A percentile compares a stretch with the other conserved stretches of the same genome.
These are phyloP conservation scores for Neopestalotiopsis rosae DNA, from an alignment of 2,329 filamentous ascomycete genomes.

Conservation along the genomic window DNA sequence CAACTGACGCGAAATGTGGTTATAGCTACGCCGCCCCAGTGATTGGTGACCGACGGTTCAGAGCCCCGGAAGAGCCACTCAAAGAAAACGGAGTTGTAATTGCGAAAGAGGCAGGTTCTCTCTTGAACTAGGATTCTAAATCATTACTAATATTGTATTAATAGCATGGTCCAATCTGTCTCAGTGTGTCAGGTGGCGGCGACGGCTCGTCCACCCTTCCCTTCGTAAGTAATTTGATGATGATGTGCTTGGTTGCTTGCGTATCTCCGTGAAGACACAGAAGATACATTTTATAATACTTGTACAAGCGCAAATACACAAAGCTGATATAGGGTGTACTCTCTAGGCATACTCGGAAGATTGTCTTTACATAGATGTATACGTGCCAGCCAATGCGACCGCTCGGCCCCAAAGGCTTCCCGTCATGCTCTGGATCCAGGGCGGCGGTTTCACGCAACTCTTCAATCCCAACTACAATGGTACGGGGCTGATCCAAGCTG, in stretches of 20 bases:
- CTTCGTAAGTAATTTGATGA: background rate
- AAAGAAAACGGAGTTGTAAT: background rate
- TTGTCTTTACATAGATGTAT: constrained; percentile 61
- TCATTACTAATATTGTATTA: background rate
- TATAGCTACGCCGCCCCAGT: background rate
- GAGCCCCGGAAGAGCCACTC: background rate
- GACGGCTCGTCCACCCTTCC: background rate
- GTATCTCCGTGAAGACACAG: no score
- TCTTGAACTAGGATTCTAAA: background rate
- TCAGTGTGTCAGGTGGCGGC: background rate
- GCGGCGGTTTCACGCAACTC: constrained; percentile 29
- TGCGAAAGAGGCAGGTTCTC: background rate
- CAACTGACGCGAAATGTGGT: background rate
- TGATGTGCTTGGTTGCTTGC: no score
- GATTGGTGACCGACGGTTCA: background rate
- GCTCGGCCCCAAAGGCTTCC: constrained; percentile 19
- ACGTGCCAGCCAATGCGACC: constrained; percentile 45
- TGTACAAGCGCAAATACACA: no score
- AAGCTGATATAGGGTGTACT: no score
- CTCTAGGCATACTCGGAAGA: constrained; percentile 44
- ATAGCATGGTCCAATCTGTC: background rate
- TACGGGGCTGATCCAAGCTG: constrained; percentile 38
- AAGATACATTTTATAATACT: no score
- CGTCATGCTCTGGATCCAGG: constrained; percentile 32
- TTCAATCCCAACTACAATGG: constrained; percentile 36